phyloP scores from a whole-genome alignment of 805 yeast species.

The Suhomyces vadensis region DNA sequence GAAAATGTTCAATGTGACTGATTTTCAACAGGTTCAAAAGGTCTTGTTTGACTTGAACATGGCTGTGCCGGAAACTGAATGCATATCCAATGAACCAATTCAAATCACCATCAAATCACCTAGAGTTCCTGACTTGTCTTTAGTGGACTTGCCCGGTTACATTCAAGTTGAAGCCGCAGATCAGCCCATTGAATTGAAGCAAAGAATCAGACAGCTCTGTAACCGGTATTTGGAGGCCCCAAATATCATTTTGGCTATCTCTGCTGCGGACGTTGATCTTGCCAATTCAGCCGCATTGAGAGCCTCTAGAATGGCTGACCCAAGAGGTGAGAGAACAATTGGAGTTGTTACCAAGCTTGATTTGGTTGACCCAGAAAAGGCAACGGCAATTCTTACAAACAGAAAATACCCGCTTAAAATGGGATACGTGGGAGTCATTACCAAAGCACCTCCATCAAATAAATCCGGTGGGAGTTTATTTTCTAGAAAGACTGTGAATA shows the following conservation, averaged over 20 bases:
- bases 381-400: slow-evolving; percentile 67
- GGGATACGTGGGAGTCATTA: slow-evolving; percentile 99
- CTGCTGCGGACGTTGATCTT: slow-evolving; percentile 96
- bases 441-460: slow-evolving; percentile 62
- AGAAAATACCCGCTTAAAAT: slow-evolving; percentile 84
- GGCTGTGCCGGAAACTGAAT: slow-evolving; percentile 86
- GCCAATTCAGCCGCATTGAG: slow-evolving; percentile 94
- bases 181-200: slow-evolving; percentile 83
- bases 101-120: slow-evolving; percentile 91
- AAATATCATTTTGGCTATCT: slow-evolving; percentile 90
- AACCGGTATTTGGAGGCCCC: slow-evolving; percentile 87
- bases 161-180: slow-evolving; percentile 96
- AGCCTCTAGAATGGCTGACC: slow-evolving; percentile 88
- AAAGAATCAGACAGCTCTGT: slow-evolving; percentile 76
- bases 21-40: slow-evolving; percentile 85
- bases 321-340: slow-evolving; percentile 91
- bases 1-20: slow-evolving; percentile 77
- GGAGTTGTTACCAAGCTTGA: slow-evolving; percentile 96
- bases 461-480: slow-evolving; percentile 39
- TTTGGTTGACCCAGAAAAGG: slow-evolving; percentile 75
- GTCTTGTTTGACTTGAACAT: slow-evolving; percentile 84
- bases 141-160: slow-evolving; percentile 96
- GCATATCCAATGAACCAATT: slow-evolving; percentile 91
- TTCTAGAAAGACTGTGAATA: slow-evolving; percentile 44
- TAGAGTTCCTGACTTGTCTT: slow-evolving; percentile 80